These are phyloP conservation scores for Aspergillus wentii DNA, from an alignment of 495 filamentous ascomycete genomes.

Conservation along the genomic window DNA sequence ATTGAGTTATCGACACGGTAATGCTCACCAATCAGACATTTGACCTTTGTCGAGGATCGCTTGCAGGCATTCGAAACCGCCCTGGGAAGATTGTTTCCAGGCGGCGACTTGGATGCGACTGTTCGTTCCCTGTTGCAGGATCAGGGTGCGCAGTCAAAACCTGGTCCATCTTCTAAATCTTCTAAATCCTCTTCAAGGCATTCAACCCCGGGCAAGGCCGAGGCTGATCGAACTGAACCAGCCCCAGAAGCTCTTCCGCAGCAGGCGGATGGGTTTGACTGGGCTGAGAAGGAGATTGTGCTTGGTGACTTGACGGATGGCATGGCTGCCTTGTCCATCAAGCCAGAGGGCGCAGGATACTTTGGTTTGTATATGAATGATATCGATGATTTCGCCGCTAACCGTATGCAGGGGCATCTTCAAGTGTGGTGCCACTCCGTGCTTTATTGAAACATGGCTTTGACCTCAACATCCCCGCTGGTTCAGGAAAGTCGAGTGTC, in stretches of 20 bases:
- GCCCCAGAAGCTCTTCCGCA: constrained; percentile 42
- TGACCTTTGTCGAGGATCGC: constrained; percentile 47
- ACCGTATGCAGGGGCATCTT: constrained; percentile 32
- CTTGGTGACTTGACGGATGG: constrained; percentile 44
- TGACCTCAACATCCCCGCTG: constrained; percentile 38
- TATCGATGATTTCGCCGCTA: too few species aligned
- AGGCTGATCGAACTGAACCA: constrained; percentile 32
- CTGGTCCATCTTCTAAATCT: constrained; percentile 30
- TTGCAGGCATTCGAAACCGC: constrained; percentile 41
- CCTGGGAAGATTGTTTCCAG: constrained; percentile 38
- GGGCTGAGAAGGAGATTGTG: constrained; percentile 43
- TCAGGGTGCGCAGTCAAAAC: constrained; percentile 26
- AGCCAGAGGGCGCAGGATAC: constrained; percentile 46
- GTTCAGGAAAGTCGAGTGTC: constrained; percentile 18
- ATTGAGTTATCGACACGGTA: neutral
- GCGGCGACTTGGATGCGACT: constrained; percentile 42
- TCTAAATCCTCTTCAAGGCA: constrained; percentile 37
- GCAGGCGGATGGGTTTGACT: constrained; percentile 49
- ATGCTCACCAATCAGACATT: constrained; percentile 25
- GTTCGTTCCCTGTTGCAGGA: constrained; percentile 40
- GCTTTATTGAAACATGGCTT: constrained; percentile 42
- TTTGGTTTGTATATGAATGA: constrained; percentile 33
- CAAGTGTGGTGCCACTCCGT: constrained; percentile 42
- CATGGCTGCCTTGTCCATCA: constrained; percentile 49
- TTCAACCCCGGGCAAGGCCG: constrained; percentile 32